Percentiles rank a stretch among this genome's conserved stretches.
phyloP scores from a whole-genome alignment of 257 asterid species.

The Fraxinus pennsylvanica region DNA sequence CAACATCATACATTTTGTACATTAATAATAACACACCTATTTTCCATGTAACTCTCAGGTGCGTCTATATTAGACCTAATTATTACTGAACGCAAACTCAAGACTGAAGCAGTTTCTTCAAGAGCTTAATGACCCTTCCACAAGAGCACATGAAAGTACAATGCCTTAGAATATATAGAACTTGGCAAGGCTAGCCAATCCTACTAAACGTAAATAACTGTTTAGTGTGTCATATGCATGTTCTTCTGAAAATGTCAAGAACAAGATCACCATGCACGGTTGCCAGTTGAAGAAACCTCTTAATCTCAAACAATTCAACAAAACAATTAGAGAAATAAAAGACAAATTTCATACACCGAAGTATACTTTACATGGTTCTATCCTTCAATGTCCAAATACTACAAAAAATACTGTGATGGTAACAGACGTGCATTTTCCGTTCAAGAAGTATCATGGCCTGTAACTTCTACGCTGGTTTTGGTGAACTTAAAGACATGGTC shows the following conservation, averaged over 20 bases:
- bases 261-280: not conserved
- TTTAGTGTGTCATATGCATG: not conserved
- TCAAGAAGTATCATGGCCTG: not conserved
- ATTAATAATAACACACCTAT: not conserved
- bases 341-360: not conserved
- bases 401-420: not conserved
- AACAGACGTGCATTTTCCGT: not conserved
- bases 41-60: not conserved
- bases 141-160: not conserved
- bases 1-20: not conserved
- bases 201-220: not conserved
- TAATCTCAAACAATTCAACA: not conserved
- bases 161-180: not conserved
- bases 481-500: not conserved
- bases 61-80: not conserved
- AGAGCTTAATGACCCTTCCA: not conserved
- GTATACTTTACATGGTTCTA: not conserved
- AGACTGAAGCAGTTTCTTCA: not conserved
- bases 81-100: not conserved
- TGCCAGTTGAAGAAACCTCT: not conserved
- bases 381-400: not conserved
- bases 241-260: not conserved
- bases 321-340: not conserved
- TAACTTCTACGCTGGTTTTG: not conserved
- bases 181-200: not conserved